phyloP scores from a whole-genome alignment of 805 yeast genomes.

The Lipomyces kockii region DNA sequence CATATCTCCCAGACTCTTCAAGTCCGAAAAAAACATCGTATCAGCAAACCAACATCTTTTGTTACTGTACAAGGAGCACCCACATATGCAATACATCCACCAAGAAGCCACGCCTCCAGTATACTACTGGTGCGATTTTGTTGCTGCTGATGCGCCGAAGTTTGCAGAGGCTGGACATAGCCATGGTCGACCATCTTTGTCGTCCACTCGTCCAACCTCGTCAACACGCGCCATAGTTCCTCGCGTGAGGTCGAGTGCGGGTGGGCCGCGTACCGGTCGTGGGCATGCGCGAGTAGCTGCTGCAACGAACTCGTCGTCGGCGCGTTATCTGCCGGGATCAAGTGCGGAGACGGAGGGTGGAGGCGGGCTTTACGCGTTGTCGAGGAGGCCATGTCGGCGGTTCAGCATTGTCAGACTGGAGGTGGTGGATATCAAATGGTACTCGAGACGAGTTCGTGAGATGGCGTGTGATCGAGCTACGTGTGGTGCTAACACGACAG shows the following conservation, averaged over 20 bases:
- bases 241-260: conserved; percentile 29
- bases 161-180: conserved; percentile 15
- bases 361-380: background rate
- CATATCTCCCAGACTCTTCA: conserved; percentile 32
- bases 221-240: conserved; percentile 25
- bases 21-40: background rate
- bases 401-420: background rate
- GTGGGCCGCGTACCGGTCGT: conserved; percentile 21
- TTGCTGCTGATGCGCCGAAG: background rate
- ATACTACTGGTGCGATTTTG: conserved; percentile 14
- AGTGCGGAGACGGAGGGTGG: conserved; percentile 5
- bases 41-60: background rate
- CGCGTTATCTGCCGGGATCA: conserved; percentile 11
- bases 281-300: conserved; percentile 25
- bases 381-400: conserved; percentile 1
- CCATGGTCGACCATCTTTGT: conserved; percentile 9
- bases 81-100: conserved; percentile 41
- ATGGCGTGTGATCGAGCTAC: background rate
- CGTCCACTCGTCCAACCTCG: conserved; percentile 25
- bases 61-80: conserved; percentile 12
- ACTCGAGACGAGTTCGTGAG: background rate
- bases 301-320: conserved; percentile 24
- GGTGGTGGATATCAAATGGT: background rate
- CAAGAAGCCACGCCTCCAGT: conserved; percentile 38
- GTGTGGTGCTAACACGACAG: background rate